Percentiles rank a stretch among this genome's conserved stretches.
Conservation (phyloP, 2,329 filamentous ascomycete genomes). For the Trichoderma atroviride region DNA sequence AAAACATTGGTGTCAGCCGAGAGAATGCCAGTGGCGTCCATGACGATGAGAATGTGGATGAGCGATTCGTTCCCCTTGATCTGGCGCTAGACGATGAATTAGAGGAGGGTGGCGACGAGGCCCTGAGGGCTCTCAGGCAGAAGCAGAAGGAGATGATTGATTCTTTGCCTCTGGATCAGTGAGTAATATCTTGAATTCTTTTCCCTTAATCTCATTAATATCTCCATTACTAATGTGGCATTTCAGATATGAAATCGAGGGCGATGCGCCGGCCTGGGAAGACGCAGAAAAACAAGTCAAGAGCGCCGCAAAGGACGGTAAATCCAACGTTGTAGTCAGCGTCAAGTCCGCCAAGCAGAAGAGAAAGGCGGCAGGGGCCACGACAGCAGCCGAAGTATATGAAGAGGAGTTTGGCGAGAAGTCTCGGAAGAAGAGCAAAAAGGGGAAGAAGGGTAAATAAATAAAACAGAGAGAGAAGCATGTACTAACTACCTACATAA, state of each 20-base stretch:
- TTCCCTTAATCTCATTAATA: slow-evolving; percentile 5
- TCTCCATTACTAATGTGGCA: background rate
- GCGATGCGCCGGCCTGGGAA: slow-evolving; percentile 63
- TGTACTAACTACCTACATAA: slow-evolving; percentile 1
- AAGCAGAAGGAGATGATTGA: slow-evolving; percentile 89
- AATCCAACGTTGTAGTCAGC: slow-evolving; percentile 69
- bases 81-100: slow-evolving; percentile 78
- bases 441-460: slow-evolving; percentile 37
- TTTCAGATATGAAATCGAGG: slow-evolving; percentile 65
- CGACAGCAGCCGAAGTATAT: slow-evolving; percentile 64
- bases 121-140: slow-evolving; percentile 68
- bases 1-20: slow-evolving; percentile 60
- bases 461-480: background rate
- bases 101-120: slow-evolving; percentile 78
- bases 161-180: slow-evolving; percentile 80
- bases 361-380: slow-evolving; percentile 64
- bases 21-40: slow-evolving; percentile 65
- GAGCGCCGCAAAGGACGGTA: slow-evolving; percentile 56
- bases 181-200: slow-evolving; percentile 28
- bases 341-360: slow-evolving; percentile 79
- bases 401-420: slow-evolving; percentile 61
- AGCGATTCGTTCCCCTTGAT: slow-evolving; percentile 70
- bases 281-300: slow-evolving; percentile 76
- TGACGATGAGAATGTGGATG: slow-evolving; percentile 68
- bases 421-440: slow-evolving; percentile 60